phyloP scores from a whole-genome alignment of 805 yeast genomes.

The Wickerhamomyces chambardii region DNA sequence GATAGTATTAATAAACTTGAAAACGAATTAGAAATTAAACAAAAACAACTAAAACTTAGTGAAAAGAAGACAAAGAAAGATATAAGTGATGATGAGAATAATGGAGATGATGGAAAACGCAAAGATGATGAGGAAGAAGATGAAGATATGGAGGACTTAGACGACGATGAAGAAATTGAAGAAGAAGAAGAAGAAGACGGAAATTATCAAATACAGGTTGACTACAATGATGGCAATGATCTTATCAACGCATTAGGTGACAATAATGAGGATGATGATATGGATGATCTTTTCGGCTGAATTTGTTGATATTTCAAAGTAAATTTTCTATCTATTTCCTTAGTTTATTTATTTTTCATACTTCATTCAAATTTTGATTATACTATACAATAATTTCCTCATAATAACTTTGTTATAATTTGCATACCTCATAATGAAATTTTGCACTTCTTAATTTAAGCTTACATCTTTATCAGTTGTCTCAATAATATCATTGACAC shows the following conservation, averaged over 20 bases:
- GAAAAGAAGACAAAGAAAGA: slow-evolving; percentile 19
- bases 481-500: too few species aligned
- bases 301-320: too few species aligned
- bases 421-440: too few species aligned
- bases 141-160: slow-evolving; percentile 20
- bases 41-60: slow-evolving; percentile 44
- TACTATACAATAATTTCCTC: too few species aligned
- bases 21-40: slow-evolving; percentile 76
- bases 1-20: slow-evolving; percentile 73
- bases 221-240: slow-evolving; percentile 25
- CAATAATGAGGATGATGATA: slow-evolving; percentile 16
- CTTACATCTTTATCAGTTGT: too few species aligned
- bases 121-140: slow-evolving; percentile 22
- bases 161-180: slow-evolving; percentile 20
- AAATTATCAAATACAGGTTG: slow-evolving; percentile 21
- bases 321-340: too few species aligned
- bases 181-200: slow-evolving; percentile 23
- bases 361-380: too few species aligned
- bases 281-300: slow-evolving; percentile 21
- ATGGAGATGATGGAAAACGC: slow-evolving; percentile 21
- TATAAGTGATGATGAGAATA: slow-evolving; percentile 16
- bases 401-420: slow-evolving; percentile 18
- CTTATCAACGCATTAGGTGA: slow-evolving; percentile 21
- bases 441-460: too few species aligned
- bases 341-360: too few species aligned